Percentiles rank a stretch among this genome's conserved stretches.
Conservation (phyloP, 306 rosid species). For the Leucaena leucocephala region DNA sequence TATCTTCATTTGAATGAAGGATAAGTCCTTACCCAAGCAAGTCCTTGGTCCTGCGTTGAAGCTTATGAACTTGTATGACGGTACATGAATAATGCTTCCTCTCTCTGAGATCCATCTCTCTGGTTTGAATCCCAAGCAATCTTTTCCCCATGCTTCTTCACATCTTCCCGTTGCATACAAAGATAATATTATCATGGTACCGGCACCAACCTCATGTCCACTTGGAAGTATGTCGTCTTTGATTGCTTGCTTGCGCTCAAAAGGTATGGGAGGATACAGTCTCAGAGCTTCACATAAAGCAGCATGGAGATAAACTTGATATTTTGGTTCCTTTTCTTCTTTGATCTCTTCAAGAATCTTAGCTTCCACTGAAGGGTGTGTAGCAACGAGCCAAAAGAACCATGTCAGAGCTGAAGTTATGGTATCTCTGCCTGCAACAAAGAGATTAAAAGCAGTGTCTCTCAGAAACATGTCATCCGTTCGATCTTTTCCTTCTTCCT, state of each 20-base stretch:
- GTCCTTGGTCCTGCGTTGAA: slow-evolving; percentile 6
- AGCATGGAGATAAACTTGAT: neutral
- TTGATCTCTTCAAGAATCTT: slow-evolving; percentile 20
- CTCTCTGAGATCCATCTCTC: slow-evolving; percentile 6
- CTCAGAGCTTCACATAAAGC: neutral
- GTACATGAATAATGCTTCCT: neutral
- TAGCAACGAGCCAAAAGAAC: neutral
- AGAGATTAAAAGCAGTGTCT: slow-evolving; percentile 10
- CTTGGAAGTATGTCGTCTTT: neutral
- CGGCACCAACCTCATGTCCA: neutral
- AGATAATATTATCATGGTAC: neutral
- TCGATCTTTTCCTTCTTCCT: neutral
- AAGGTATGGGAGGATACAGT: slow-evolving; percentile 3
- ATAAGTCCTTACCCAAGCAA: neutral
- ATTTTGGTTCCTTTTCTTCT: neutral
- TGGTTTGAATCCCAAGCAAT: slow-evolving; percentile 6
- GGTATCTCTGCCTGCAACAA: slow-evolving; percentile 9
- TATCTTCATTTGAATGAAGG: neutral
- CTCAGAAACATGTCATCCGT: slow-evolving; percentile 6
- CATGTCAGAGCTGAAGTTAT: slow-evolving; percentile 1
- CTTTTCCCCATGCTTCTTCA: neutral
- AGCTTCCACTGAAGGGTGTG: neutral
- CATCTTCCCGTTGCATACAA: neutral
- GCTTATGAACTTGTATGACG: slow-evolving; percentile 12
- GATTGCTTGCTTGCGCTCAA: neutral